Conservation (phyloP, 2,329 filamentous ascomycete genomes). For the Alternaria arborescens region DNA sequence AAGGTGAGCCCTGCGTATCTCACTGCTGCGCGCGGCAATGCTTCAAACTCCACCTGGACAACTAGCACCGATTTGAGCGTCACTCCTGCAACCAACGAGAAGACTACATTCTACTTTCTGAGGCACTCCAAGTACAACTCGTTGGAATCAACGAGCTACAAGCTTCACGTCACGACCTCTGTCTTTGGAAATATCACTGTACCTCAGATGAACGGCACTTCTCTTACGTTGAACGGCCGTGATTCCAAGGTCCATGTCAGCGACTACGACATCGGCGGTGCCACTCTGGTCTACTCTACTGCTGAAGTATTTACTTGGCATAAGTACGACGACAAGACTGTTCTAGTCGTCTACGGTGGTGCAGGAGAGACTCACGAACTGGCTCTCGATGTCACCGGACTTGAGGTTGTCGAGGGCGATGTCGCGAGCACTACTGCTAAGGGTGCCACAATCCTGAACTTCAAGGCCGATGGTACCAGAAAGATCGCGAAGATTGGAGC, state of each 20-base stretch:
- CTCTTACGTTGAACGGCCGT: conserved; percentile 66
- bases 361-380: conserved; percentile 70
- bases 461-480: conserved; percentile 63
- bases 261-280: conserved; percentile 70
- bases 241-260: conserved; percentile 74
- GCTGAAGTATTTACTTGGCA: conserved; percentile 76
- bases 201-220: conserved; percentile 65
- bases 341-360: conserved; percentile 71
- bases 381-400: conserved; percentile 54
- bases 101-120: conserved; percentile 69
- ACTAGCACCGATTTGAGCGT: conserved; percentile 62
- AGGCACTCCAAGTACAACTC: conserved; percentile 73
- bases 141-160: conserved; percentile 66
- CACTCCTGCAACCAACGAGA: conserved; percentile 67
- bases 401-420: conserved; percentile 54
- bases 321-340: conserved; percentile 65
- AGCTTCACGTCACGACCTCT: conserved; percentile 68
- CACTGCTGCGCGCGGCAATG: conserved; percentile 53
- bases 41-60: conserved; percentile 42
- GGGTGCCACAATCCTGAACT: conserved; percentile 61
- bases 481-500: conserved; percentile 60
- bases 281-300: conserved; percentile 71
- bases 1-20: conserved; percentile 76
- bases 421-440: conserved; percentile 50
- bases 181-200: conserved; percentile 63